Evolutionary conservation across 1,284 basidiomycete species (phyloP).

Genomic region (Flammula alnicola): DNA sequence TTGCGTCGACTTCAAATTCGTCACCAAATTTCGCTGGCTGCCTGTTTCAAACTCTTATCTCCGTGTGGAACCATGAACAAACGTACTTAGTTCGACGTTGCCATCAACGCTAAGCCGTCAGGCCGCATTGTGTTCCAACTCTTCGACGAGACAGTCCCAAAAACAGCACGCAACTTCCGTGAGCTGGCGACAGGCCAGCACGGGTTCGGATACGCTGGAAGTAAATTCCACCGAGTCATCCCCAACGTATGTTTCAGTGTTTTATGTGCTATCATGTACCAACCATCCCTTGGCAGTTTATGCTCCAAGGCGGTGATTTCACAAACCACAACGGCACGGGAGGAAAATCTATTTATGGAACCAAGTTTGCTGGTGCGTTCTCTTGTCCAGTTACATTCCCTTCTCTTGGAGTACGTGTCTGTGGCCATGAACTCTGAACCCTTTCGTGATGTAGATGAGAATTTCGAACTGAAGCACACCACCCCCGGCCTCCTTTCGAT

Average conservation of each 20-base stretch:
- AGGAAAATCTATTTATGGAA: conserved; percentile 90
- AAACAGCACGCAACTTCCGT: conserved; percentile 82
- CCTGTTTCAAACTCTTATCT: no score
- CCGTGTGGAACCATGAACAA: no score
- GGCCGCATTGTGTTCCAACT: conserved; percentile 81
- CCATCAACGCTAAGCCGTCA: conserved; percentile 68
- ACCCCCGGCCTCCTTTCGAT: conserved; percentile 88
- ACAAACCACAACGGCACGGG: conserved; percentile 82
- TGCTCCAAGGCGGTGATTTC: conserved; percentile 87
- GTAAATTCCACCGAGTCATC: conserved; percentile 86
- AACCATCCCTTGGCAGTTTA: conserved; percentile 58
- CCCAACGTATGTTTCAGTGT: conserved; percentile 41
- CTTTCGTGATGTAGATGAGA: conserved; percentile 67
- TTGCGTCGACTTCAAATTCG: neutral
- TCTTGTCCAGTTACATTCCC: neutral
- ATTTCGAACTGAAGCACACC: conserved; percentile 81
- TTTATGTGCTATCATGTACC: neutral
- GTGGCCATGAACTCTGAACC: neutral
- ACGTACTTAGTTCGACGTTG: conserved; percentile 70
- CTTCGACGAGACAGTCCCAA: conserved; percentile 70
- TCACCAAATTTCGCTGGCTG: neutral
- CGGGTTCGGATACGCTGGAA: conserved; percentile 67
- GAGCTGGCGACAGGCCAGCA: conserved; percentile 83
- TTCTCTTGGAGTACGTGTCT: neutral
- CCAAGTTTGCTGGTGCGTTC: conserved; percentile 69